phyloP scores from a whole-genome alignment of 345 rosid genomes.

The Populus alba region DNA sequence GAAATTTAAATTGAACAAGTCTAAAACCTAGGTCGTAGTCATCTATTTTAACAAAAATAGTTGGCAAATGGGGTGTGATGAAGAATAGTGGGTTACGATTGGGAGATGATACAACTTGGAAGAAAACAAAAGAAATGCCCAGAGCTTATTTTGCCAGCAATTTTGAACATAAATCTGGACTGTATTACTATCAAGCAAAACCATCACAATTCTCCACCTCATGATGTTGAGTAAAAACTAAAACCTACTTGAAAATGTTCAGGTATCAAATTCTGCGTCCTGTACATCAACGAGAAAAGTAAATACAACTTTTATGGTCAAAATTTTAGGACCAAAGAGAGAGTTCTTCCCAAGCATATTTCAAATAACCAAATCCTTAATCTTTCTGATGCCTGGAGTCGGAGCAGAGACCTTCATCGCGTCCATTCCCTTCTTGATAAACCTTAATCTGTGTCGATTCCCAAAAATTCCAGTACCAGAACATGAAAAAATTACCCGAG shows the following conservation, averaged over 20 bases:
- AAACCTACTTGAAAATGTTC: background rate
- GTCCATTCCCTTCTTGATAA: background rate
- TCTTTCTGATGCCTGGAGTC: background rate
- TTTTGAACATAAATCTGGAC: no score
- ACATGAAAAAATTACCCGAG: background rate
- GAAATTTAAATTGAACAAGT: no score
- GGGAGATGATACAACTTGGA: no score
- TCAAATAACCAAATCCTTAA: background rate
- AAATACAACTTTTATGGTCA: slow-evolving; percentile 1
- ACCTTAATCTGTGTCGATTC: slow-evolving; percentile 2
- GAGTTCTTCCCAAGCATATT: slow-evolving; percentile 7
- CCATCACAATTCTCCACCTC: no score
- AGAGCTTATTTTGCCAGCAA: no score
- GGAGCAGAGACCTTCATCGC: background rate
- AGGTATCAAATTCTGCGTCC: background rate
- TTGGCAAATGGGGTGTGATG: no score
- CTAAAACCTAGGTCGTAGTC: no score
- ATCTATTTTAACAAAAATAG: no score
- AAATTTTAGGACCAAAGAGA: background rate
- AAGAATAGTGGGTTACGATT: no score
- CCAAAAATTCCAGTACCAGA: background rate
- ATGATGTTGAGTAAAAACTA: no score
- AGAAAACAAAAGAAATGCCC: no score
- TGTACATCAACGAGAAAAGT: slow-evolving; percentile 10
- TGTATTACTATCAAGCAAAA: no score